Conservation (phyloP, 805 yeast species). For the Zygosaccharomyces lentus region DNA sequence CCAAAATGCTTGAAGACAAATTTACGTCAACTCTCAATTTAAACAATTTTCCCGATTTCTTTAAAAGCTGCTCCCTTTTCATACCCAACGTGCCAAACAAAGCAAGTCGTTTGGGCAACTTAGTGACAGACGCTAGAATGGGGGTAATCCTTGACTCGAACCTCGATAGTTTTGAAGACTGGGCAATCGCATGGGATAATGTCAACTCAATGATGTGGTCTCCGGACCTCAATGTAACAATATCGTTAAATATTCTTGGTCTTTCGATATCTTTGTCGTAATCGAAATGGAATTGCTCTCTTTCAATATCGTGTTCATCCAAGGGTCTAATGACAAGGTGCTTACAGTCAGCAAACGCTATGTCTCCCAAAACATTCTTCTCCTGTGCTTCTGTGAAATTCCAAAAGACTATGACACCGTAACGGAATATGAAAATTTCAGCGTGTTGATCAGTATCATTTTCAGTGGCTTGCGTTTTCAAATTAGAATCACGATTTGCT, state of each 20-base stretch:
- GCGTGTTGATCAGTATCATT: slow-evolving; percentile 48
- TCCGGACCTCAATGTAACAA: slow-evolving; percentile 84
- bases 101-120: slow-evolving; percentile 84
- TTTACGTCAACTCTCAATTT: slow-evolving; percentile 91
- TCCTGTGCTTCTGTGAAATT: slow-evolving; percentile 90
- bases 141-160: slow-evolving; percentile 91
- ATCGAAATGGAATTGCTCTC: slow-evolving; percentile 60
- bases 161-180: slow-evolving; percentile 83
- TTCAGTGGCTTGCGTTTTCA: slow-evolving; percentile 22
- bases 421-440: slow-evolving; percentile 82
- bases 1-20: slow-evolving; percentile 81
- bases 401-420: slow-evolving; percentile 98
- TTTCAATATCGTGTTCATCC: slow-evolving; percentile 85
- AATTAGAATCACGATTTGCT: slow-evolving; percentile 11
- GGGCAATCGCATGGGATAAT: slow-evolving; percentile 95
- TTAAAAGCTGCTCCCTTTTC: slow-evolving; percentile 75
- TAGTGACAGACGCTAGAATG: slow-evolving; percentile 77
- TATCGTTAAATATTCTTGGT: slow-evolving; percentile 84
- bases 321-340: slow-evolving; percentile 65
- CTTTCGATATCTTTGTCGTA: slow-evolving; percentile 54
- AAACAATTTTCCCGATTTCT: slow-evolving; percentile 86
- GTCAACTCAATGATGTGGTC: slow-evolving; percentile 91
- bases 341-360: slow-evolving; percentile 52
- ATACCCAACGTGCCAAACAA: slow-evolving; percentile 83
- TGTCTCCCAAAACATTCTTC: slow-evolving; percentile 86